phyloP scores from a whole-genome alignment of 2,329 filamentous ascomycete species.

The Fusarium anthophilum region DNA sequence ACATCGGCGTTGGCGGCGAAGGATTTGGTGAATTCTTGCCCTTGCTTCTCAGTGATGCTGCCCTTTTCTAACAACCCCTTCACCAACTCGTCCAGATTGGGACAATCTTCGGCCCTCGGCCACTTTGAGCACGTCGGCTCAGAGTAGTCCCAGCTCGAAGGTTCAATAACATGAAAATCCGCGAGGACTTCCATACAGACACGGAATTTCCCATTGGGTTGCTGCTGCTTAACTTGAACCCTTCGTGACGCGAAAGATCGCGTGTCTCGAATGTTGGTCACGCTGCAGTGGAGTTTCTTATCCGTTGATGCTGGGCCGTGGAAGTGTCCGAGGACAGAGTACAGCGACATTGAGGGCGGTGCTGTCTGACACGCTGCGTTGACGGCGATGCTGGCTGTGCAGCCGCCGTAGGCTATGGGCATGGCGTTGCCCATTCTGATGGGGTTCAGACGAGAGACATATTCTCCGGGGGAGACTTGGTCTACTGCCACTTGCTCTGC shows the following conservation, averaged over 20 bases:
- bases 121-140: slow-evolving; percentile 48
- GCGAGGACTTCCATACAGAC: slow-evolving; percentile 54
- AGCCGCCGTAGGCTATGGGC: slow-evolving; percentile 57
- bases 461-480: slow-evolving; percentile 31
- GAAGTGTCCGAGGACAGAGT: slow-evolving; percentile 58
- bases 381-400: slow-evolving; percentile 51
- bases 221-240: slow-evolving; percentile 55
- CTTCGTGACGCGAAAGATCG: slow-evolving; percentile 58
- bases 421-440: slow-evolving; percentile 45
- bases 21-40: slow-evolving; percentile 30
- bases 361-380: slow-evolving; percentile 54
- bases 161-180: slow-evolving; percentile 58
- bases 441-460: slow-evolving; percentile 42
- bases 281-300: slow-evolving; percentile 49
- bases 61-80: slow-evolving; percentile 38
- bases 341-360: slow-evolving; percentile 51
- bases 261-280: slow-evolving; percentile 53
- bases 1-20: slow-evolving; percentile 45
- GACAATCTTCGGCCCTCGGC: slow-evolving; percentile 40
- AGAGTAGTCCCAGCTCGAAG: slow-evolving; percentile 50
- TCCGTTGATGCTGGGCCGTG: slow-evolving; percentile 56
- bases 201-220: slow-evolving; percentile 48
- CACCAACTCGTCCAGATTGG: neutral
- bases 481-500: slow-evolving; percentile 39
- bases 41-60: slow-evolving; percentile 34